phyloP scores from a whole-genome alignment of 2,329 filamentous ascomycete species.

The Curvularia verruculosa region DNA sequence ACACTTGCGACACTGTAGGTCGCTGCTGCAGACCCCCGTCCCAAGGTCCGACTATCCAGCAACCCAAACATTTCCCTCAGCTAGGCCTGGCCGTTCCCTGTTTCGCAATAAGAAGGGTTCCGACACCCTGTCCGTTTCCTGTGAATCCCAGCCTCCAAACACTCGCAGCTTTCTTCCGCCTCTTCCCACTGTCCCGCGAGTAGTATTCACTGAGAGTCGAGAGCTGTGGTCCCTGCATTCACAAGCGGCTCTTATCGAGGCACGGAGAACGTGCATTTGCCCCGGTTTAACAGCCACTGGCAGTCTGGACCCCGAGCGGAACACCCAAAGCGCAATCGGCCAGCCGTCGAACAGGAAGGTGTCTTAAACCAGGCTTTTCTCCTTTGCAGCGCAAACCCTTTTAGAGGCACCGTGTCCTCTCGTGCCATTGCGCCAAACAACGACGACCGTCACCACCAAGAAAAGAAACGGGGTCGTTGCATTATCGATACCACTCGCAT shows the following conservation, averaged over 20 bases:
- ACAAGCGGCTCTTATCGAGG: not conserved
- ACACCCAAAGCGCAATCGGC: slow-evolving; percentile 13
- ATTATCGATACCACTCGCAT: slow-evolving; percentile 9
- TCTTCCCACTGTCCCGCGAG: not conserved
- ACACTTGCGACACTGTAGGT: not conserved
- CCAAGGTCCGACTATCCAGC: slow-evolving; percentile 1
- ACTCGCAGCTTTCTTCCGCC: not conserved
- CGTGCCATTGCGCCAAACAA: not conserved
- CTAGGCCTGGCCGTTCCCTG: not conserved
- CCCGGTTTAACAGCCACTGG: slow-evolving; percentile 10
- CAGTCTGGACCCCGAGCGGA: slow-evolving; percentile 20
- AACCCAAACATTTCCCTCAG: slow-evolving; percentile 4
- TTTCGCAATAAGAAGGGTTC: slow-evolving; percentile 12
- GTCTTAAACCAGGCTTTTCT: slow-evolving; percentile 2
- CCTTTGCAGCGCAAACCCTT: not conserved
- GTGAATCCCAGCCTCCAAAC: not conserved
- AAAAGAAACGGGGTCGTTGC: slow-evolving; percentile 1
- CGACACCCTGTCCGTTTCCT: not conserved
- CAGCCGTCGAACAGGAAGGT: slow-evolving; percentile 26
- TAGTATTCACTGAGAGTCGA: not conserved
- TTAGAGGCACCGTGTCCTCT: not conserved
- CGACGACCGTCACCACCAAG: not conserved
- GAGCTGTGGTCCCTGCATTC: slow-evolving; percentile 4
- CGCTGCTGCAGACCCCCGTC: not conserved
- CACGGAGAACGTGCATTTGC: slow-evolving; percentile 7